phyloP scores from a whole-genome alignment of 2,329 filamentous ascomycete genomes.

The Cercospora sp. region DNA sequence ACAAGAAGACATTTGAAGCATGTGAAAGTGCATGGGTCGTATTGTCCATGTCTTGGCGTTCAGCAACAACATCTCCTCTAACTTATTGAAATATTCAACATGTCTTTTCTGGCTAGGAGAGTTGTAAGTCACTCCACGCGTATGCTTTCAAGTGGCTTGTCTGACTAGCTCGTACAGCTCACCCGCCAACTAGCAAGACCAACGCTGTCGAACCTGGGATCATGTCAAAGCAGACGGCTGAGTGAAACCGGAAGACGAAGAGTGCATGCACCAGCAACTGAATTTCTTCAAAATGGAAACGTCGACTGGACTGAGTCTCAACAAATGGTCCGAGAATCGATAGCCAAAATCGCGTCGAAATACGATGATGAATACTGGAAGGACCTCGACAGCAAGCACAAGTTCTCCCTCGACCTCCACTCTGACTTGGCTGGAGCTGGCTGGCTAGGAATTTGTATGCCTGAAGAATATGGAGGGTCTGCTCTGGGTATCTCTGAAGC shows the following conservation, averaged over 20 bases:
- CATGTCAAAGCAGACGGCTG: neutral
- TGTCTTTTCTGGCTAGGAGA: neutral
- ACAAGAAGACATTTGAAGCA: neutral
- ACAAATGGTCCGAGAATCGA: constrained; percentile 46
- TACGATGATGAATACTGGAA: constrained; percentile 49
- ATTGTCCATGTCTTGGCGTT: neutral
- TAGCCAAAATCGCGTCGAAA: constrained; percentile 46
- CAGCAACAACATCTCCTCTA: neutral
- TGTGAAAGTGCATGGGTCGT: neutral
- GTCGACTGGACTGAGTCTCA: constrained; percentile 46
- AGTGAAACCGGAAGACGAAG: neutral
- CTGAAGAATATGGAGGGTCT: constrained; percentile 45
- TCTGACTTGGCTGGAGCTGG: constrained; percentile 44
- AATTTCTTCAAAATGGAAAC: constrained; percentile 34
- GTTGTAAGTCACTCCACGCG: neutral
- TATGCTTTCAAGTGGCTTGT: too few species aligned
- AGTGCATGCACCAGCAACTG: constrained; percentile 29
- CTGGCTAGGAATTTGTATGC: constrained; percentile 51
- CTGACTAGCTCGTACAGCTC: neutral
- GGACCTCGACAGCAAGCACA: constrained; percentile 40
- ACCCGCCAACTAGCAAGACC: neutral
- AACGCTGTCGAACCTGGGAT: neutral
- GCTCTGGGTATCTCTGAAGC: constrained; percentile 47
- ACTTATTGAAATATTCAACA: neutral
- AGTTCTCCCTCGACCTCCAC: constrained; percentile 50